Evolutionary conservation across 2,329 filamentous ascomycete genomes (phyloP), one percentile per base, ranked within the genome.

Genomic region (Paraphaeosphaeria minitans): DNA sequence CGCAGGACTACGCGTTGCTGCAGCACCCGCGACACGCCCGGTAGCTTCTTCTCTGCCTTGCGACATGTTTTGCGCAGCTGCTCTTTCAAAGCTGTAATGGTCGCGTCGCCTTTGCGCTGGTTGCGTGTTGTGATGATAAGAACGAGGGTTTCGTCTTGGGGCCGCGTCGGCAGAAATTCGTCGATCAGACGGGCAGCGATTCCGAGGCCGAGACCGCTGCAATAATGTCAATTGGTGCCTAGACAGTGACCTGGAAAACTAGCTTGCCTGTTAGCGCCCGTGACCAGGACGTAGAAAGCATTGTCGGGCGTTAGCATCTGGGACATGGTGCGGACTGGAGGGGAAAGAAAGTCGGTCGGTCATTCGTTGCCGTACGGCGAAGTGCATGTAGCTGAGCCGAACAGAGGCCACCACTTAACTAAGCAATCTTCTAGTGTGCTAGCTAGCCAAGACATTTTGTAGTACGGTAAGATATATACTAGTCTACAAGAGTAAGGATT

Each of bases 171-270:
- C 59, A 96, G 86, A 81, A 97, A 97, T 70, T 96, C 91, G 80
- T 97, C 92, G 67, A 96, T 94, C 57, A 97, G 83, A 60, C 92
- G 91, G 71, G 90, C 87, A 74, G 90, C 91, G 66, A 91, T 93
- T 56, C 89, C 89, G 68, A 94, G 90, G 46, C 94, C 94, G 46
- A 97, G 87, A 60, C 94, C 94, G 74, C 94, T 97, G 76, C 22
- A 24, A 29, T 45, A 27, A n/a, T 33, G 69, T 80, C 61, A 80
- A 73, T 64, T 57, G 51, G 19, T 9, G 19, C 33, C 27, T 42
- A 31, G 1, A 5, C 6, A 19, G 16, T 19, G 12, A 12, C 4
- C 16, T 16, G 19, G 13, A 8, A 1, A 9, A 19, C 47, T 9
- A 9, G 14, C 46, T 22, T 83, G 93, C 92, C 91, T 93, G 77